Conservation (phyloP, 1,139 yeast genomes). For the Groenewaldozyma auringiensis region DNA sequence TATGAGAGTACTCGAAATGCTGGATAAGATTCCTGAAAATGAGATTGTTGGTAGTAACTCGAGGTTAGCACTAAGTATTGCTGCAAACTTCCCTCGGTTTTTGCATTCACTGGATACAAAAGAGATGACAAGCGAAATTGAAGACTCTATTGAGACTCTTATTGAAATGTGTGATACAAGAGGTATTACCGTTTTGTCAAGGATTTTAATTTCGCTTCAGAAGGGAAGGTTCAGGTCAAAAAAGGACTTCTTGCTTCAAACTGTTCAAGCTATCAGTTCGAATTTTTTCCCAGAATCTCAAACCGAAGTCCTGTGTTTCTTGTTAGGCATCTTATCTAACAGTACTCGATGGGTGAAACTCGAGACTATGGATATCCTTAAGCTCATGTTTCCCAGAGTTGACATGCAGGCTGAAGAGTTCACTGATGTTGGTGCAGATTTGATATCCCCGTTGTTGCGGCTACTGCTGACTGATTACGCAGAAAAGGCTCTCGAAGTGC, state of each 20-base stretch:
- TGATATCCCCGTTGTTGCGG: constrained; percentile 81
- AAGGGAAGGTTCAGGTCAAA: constrained; percentile 78
- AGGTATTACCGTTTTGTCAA: constrained; percentile 53
- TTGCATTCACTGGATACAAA: constrained; percentile 62
- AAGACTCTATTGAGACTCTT: constrained; percentile 30
- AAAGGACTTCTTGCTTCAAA: constrained; percentile 78
- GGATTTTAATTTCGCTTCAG: constrained; percentile 69
- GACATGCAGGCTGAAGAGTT: constrained; percentile 75
- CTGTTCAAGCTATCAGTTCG: constrained; percentile 57
- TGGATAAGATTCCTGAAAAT: constrained; percentile 61
- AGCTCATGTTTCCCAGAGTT: constrained; percentile 65
- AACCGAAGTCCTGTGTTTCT: constrained; percentile 64
- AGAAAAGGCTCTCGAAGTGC: constrained; percentile 77
- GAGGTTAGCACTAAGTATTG: constrained; percentile 60
- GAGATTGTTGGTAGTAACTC: constrained; percentile 69
- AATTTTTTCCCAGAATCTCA: constrained; percentile 70
- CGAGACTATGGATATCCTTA: constrained; percentile 71
- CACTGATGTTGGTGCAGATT: constrained; percentile 87
- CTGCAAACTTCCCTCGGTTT: constrained; percentile 78
- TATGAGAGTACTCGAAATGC: constrained; percentile 60
- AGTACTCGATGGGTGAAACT: constrained; percentile 67
- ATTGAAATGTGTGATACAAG: constrained; percentile 53
- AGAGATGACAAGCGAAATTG: constrained; percentile 34
- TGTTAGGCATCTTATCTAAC: constrained; percentile 74
- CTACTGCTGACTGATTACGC: constrained; percentile 81